These are phyloP conservation scores for Atalantia buxifolia DNA, from an alignment of 345 rosid species.

Conservation along the genomic window DNA sequence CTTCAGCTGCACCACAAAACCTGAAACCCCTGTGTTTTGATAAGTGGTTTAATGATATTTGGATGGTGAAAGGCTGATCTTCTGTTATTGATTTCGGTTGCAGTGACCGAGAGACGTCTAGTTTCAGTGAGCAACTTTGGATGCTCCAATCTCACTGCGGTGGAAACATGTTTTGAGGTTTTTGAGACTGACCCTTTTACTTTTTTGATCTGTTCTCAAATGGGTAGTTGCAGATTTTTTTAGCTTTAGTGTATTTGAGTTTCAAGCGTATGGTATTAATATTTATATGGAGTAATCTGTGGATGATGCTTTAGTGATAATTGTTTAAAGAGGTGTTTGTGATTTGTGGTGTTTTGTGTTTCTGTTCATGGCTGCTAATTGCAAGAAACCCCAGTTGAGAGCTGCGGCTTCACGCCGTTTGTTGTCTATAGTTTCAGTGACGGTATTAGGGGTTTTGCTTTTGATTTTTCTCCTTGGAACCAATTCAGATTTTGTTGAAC, in stretches of 20 bases:
- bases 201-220: constrained; percentile 15
- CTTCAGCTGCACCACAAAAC: neutral
- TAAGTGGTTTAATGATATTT: neutral
- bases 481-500: constrained; percentile 21
- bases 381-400: constrained; percentile 60
- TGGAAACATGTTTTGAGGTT: constrained; percentile 29
- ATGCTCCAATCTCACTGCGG: constrained; percentile 3
- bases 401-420: constrained; percentile 52
- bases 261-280: constrained; percentile 12
- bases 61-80: neutral
- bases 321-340: neutral
- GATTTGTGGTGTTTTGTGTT: constrained; percentile 10
- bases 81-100: neutral
- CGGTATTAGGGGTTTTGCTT: constrained; percentile 48
- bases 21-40: neutral
- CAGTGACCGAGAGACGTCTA: neutral
- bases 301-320: neutral
- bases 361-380: constrained; percentile 47
- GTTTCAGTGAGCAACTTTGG: neutral
- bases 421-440: constrained; percentile 43
- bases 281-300: neutral
- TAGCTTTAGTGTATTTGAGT: constrained; percentile 7
- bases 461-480: constrained; percentile 50
- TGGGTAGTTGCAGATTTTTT: constrained; percentile 21
- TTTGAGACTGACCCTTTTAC: constrained; percentile 18